Conservation (phyloP, 2,329 filamentous ascomycete genomes). For the Colletotrichum abscissum region DNA sequence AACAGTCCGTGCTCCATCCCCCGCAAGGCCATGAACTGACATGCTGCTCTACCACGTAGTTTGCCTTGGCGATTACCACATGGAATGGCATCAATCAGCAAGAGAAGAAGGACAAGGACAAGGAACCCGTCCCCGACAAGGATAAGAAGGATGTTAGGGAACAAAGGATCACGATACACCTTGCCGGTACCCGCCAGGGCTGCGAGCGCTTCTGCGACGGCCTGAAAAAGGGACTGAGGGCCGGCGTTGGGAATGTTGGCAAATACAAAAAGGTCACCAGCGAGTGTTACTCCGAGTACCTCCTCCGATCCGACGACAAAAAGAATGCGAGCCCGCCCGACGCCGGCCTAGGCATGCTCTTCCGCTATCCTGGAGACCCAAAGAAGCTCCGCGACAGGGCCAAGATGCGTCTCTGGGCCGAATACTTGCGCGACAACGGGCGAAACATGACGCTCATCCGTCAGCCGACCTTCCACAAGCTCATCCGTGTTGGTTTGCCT, state of each 20-base stretch:
- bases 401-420: constrained; percentile 97
- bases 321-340: constrained; percentile 80
- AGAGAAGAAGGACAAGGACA: constrained; percentile 52
- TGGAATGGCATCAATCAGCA: constrained; percentile 82
- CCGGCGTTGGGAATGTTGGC: constrained; percentile 88
- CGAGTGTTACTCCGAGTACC: constrained; percentile 93
- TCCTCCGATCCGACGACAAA: constrained; percentile 72
- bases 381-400: constrained; percentile 93
- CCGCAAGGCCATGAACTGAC: constrained; percentile 13
- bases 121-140: constrained; percentile 43
- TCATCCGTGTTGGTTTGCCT: constrained; percentile 93
- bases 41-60: constrained; percentile 56
- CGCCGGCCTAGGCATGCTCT: constrained; percentile 90
- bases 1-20: constrained; percentile 15
- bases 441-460: constrained; percentile 91
- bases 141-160: constrained; percentile 63
- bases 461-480: constrained; percentile 97
- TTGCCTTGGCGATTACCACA: constrained; percentile 92
- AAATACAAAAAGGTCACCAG: constrained; percentile 83
- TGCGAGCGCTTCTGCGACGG: constrained; percentile 98
- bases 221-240: constrained; percentile 87
- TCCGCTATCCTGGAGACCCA: constrained; percentile 93
- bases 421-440: constrained; percentile 95
- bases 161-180: constrained; percentile 91
- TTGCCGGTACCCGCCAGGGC: constrained; percentile 86